These are phyloP conservation scores for Colletotrichum endophyticum DNA, from an alignment of 2,329 filamentous ascomycete genomes.

Conservation along the genomic window DNA sequence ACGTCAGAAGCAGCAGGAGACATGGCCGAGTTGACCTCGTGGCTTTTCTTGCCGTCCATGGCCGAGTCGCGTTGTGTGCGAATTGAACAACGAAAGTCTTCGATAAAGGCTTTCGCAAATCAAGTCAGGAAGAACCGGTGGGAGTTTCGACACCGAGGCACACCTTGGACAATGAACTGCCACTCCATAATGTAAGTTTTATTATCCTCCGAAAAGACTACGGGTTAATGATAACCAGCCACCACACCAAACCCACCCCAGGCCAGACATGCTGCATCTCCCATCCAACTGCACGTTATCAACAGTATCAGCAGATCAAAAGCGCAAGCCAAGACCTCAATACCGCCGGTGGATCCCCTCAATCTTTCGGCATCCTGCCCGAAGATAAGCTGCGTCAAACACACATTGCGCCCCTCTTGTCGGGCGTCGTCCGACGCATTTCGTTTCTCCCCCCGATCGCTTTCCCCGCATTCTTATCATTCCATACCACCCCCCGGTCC, in stretches of 20 bases:
- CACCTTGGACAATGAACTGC: neutral
- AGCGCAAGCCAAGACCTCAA: neutral
- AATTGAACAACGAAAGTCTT: neutral
- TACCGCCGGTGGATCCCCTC: neutral
- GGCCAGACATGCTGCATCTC: neutral
- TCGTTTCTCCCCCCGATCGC: neutral
- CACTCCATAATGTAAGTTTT: neutral
- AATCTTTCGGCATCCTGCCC: neutral
- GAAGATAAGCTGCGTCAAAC: neutral
- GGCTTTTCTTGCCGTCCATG: neutral
- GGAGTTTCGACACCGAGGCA: neutral
- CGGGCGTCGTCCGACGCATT: neutral
- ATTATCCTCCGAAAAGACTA: accelerated
- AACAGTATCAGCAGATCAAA: neutral
- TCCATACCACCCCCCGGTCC: neutral
- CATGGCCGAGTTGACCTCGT: neutral
- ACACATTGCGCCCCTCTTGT: neutral
- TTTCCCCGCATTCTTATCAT: slow-evolving; percentile 4
- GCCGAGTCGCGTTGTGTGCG: neutral
- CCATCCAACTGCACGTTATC: neutral
- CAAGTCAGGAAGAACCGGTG: neutral
- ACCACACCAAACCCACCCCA: too few species aligned
- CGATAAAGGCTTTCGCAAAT: accelerated
- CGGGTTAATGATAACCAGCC: neutral
- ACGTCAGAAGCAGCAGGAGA: neutral